Conservation (phyloP, 2,329 filamentous ascomycete species). For the Stagonosporopsis rhizophila region DNA sequence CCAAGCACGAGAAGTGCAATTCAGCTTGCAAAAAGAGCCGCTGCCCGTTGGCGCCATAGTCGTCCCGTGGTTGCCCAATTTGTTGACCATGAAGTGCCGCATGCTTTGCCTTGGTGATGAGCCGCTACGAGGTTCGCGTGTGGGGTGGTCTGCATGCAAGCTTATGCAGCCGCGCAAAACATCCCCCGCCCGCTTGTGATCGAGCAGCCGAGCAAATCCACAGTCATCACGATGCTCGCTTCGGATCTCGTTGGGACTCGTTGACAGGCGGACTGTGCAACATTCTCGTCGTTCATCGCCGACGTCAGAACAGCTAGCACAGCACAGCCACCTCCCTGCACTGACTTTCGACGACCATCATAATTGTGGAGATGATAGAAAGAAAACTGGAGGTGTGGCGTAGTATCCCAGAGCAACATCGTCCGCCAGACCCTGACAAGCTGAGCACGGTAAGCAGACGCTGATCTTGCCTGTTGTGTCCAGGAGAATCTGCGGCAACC, state of each 20-base stretch:
- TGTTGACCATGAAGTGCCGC: slow-evolving; percentile 8
- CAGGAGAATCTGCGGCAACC: slow-evolving; percentile 8
- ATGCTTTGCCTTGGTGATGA: slow-evolving; percentile 11
- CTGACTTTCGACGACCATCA: slow-evolving; percentile 17
- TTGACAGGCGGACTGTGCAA: slow-evolving; percentile 1
- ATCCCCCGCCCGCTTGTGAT: slow-evolving; percentile 4
- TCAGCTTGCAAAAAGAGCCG: neutral
- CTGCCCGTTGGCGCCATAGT: neutral
- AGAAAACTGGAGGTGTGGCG: slow-evolving; percentile 30
- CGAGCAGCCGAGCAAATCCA: slow-evolving; percentile 23
- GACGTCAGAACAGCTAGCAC: slow-evolving; percentile 5
- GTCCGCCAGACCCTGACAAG: slow-evolving; percentile 30
- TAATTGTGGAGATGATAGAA: slow-evolving; percentile 25
- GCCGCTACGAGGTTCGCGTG: slow-evolving; percentile 10
- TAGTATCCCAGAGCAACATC: slow-evolving; percentile 33
- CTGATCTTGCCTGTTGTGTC: slow-evolving; percentile 18
- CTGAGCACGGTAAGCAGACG: slow-evolving; percentile 19
- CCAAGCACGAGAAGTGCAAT: slow-evolving; percentile 4
- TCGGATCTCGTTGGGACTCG: slow-evolving; percentile 3
- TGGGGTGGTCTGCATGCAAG: slow-evolving; percentile 13
- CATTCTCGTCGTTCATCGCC: slow-evolving; percentile 14
- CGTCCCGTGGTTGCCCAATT: slow-evolving; percentile 1
- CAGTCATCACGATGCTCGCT: slow-evolving; percentile 17
- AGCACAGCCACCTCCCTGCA: slow-evolving; percentile 33
- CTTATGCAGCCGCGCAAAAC: slow-evolving; percentile 13